Evolutionary conservation across 139 green algal species (phyloP).

Genomic region (Chlorella ohadii): DNA sequence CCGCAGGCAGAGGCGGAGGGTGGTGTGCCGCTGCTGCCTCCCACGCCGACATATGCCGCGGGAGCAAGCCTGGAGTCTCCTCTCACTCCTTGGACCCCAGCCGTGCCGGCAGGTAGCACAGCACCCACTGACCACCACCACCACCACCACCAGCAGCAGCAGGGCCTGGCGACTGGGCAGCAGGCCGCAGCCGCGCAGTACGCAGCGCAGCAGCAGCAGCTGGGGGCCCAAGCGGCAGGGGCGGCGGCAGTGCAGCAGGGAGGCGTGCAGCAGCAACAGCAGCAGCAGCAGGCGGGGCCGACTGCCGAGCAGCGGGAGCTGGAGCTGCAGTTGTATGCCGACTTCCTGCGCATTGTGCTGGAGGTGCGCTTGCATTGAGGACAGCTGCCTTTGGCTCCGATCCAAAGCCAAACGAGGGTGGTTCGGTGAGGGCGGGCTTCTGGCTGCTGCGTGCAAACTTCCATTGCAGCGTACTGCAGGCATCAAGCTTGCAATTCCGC

Average conservation of each 20-base stretch:
- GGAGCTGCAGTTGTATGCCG: slow-evolving; percentile 77
- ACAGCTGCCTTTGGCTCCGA: too few species aligned
- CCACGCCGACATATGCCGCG: background rate
- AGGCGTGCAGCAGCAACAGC: background rate
- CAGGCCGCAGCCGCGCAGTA: background rate
- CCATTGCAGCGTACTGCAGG: too few species aligned
- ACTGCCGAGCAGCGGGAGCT: slow-evolving; percentile 12
- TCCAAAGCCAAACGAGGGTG: too few species aligned
- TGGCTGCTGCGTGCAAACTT: too few species aligned
- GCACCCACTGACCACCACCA: background rate
- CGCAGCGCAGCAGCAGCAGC: background rate
- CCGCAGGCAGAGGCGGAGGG: background rate
- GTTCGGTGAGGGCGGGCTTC: too few species aligned
- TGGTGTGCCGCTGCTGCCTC: background rate
- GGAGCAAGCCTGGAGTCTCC: background rate
- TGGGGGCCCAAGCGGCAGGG: background rate
- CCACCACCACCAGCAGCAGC: slow-evolving; percentile 3
- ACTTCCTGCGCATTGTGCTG: slow-evolving; percentile 89
- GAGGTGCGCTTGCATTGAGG: slow-evolving; percentile 58
- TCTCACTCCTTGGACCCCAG: slow-evolving; percentile 2
- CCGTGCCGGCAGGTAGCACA: background rate
- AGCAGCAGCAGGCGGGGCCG: background rate
- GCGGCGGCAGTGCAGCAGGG: background rate
- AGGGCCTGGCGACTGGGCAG: background rate
- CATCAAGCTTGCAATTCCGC: too few species aligned